Evolutionary conservation across 2,329 filamentous ascomycete genomes (phyloP), one percentile per base, ranked within the genome.

Genomic region (Colletotrichum cuscutae): DNA sequence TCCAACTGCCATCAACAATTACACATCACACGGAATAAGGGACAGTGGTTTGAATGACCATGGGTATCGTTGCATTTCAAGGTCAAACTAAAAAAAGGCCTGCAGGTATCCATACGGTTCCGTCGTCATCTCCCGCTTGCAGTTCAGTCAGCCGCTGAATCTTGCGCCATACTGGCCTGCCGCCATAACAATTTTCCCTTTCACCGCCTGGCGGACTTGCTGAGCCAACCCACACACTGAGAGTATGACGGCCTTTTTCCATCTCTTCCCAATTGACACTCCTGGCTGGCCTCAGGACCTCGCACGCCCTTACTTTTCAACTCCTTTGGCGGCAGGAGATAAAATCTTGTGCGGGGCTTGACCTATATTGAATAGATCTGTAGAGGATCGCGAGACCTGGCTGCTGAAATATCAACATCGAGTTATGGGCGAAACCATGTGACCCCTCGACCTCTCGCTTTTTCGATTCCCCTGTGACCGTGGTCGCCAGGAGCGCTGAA

Each of bases 51-150:
- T 57, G 69, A 60, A 65, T 53, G 64, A 73, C 68, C 71, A 75
- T 66, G 74, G 72, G 74, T 75, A 75, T 75, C 74, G 74, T 75
- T 75, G 68, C 74, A 69, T 75, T 59, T 72, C 72, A 75, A 74
- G 68, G 73, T 26, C 73, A 66, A 73, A 37, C 61, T 70, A 52
- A 65, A 64, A 63, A 58, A 63, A 62, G 42, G 49, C 32, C 49
- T 46, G 26, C 59, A 69, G 67, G 54, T 65, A 64, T 49, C 30
- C 22, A 35, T 65, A 71, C 56, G 65, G 60, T 26, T 70, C 66
- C 54, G 24, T 65, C 37, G 32, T 68, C 59, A 59, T 49, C 56
- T 61, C 56, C 56, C 61, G 56, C 71, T 42, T 57, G 56, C 35
- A 61, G 56, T 71, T 61, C 60, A 65, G 22, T 58, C 56, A 65